Evolutionary conservation across 495 filamentous ascomycete genomes (phyloP).

Genomic region (Emericellopsis terricola): DNA sequence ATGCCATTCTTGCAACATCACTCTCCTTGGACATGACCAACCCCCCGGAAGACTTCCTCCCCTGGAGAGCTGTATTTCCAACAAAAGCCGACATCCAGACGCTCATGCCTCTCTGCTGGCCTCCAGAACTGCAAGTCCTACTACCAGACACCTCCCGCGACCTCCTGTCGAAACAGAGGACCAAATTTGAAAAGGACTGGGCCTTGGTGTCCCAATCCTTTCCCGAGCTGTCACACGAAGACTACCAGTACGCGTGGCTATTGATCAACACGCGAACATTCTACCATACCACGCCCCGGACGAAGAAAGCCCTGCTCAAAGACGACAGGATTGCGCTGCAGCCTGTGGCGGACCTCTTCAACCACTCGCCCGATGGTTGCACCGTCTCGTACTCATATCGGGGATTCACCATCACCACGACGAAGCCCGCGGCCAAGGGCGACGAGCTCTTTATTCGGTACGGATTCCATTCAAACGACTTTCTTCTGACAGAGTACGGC

Average conservation of each 20-base stretch:
- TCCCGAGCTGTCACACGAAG: constrained; percentile 28
- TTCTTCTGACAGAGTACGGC: constrained; percentile 69
- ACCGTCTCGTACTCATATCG: constrained; percentile 37
- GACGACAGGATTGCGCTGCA: constrained; percentile 67
- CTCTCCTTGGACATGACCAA: constrained; percentile 32
- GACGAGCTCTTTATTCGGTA: constrained; percentile 73
- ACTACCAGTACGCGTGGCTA: constrained; percentile 58
- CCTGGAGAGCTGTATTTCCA: constrained; percentile 59
- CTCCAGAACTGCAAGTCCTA: constrained; percentile 20
- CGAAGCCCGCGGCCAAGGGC: constrained; percentile 22
- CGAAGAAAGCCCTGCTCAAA: constrained; percentile 26
- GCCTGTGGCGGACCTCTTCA: constrained; percentile 80
- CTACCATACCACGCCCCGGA: constrained; percentile 40
- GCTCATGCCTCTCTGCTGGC: constrained; percentile 57
- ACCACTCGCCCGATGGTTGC: constrained; percentile 52
- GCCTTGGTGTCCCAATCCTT: constrained; percentile 30
- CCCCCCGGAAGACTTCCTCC: constrained; percentile 8
- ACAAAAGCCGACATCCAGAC: constrained; percentile 35
- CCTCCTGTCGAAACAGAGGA: constrained; percentile 41
- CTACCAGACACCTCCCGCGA: constrained; percentile 24
- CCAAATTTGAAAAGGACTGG: constrained; percentile 48
- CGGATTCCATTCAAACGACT: constrained; percentile 64
- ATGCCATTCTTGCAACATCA: constrained; percentile 54
- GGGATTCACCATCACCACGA: constrained; percentile 40
- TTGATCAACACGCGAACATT: constrained; percentile 74